phyloP scores from a whole-genome alignment of 1,284 basidiomycete species.

The Anthracocystis setariae region DNA sequence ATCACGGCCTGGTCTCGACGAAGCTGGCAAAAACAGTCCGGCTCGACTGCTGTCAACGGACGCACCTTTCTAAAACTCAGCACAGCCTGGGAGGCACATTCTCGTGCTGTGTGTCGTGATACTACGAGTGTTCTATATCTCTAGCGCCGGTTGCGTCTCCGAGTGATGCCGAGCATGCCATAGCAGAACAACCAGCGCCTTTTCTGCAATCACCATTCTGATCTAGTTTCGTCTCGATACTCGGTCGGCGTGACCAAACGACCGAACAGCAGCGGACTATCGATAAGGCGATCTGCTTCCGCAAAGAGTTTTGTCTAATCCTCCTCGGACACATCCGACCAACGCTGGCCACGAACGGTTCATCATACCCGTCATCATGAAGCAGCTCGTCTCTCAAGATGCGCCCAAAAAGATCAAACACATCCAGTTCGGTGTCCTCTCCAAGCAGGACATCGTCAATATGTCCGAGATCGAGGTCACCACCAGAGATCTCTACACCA shows the following conservation, averaged over 20 bases:
- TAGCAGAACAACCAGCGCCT: neutral
- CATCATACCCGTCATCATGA: conserved; percentile 48
- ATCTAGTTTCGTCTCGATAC: no score
- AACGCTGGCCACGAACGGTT: conserved; percentile 21
- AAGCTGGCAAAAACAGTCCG: no score
- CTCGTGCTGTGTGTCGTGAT: no score
- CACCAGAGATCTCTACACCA: conserved; percentile 63
- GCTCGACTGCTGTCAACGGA: no score
- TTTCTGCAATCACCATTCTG: neutral
- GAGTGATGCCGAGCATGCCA: conserved; percentile 5
- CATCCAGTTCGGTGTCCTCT: conserved; percentile 68
- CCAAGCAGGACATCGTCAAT: conserved; percentile 67
- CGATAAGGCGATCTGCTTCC: no score
- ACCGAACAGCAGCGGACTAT: no score
- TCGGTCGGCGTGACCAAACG: neutral
- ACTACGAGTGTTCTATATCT: no score
- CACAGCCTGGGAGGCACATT: no score
- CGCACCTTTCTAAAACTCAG: no score
- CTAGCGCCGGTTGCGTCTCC: neutral
- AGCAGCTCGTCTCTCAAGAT: conserved; percentile 65
- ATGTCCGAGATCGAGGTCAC: conserved; percentile 66
- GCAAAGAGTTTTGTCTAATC: no score
- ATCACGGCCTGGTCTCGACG: no score
- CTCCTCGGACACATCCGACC: no score
- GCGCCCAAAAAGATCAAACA: conserved; percentile 67